phyloP scores from a whole-genome alignment of 208 protist species.

The Trypanosoma brucei region DNA sequence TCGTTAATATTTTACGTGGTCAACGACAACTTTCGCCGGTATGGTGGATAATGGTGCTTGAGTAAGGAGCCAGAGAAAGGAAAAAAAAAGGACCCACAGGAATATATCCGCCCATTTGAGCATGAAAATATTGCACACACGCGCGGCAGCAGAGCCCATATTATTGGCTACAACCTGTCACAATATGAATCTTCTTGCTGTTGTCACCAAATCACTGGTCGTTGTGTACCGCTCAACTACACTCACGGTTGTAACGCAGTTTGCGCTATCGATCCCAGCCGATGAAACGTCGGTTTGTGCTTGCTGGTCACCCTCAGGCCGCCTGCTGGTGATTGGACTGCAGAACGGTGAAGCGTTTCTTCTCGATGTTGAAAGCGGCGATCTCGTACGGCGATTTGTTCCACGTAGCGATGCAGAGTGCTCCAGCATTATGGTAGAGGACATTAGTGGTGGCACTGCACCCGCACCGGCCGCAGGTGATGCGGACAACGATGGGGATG shows the following conservation, averaged over 20 bases:
- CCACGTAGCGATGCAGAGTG: conserved; percentile 13
- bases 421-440: not conserved
- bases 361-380: conserved; percentile 67
- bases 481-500: conserved; percentile 1
- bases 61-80: too few species aligned
- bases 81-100: too few species aligned
- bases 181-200: conserved; percentile 69
- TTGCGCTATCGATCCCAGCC: conserved; percentile 24
- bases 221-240: conserved; percentile 78
- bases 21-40: too few species aligned
- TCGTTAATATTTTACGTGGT: too few species aligned
- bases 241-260: conserved; percentile 50
- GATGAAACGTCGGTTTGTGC: conserved; percentile 21
- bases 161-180: conserved; percentile 68
- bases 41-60: too few species aligned
- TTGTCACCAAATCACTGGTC: conserved; percentile 51
- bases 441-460: not conserved
- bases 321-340: conserved; percentile 58
- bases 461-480: not conserved
- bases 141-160: conserved; percentile 55
- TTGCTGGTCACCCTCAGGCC: conserved; percentile 69
- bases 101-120: not conserved
- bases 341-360: conserved; percentile 40
- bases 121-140: conserved; percentile 79
- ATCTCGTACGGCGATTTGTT: conserved; percentile 51